phyloP scores from a whole-genome alignment of 1,139 yeast species.

The Blastobotrys arbuscula region DNA sequence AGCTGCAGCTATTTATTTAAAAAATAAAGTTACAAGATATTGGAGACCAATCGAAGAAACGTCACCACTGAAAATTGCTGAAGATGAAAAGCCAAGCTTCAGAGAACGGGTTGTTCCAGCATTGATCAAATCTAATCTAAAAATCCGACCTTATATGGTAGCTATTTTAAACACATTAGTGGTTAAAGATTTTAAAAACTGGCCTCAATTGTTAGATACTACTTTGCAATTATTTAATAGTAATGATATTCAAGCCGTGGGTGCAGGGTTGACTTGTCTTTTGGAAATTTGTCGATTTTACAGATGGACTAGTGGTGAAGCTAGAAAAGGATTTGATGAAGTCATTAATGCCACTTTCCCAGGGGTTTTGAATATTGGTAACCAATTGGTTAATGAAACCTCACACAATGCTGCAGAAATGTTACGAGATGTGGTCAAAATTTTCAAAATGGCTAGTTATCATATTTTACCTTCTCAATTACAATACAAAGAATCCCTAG shows the following conservation, averaged over 20 bases:
- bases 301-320: constrained; percentile 67
- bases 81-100: constrained; percentile 67
- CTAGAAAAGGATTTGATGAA: constrained; percentile 53
- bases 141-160: constrained; percentile 52
- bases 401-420: constrained; percentile 59
- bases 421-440: constrained; percentile 67
- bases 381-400: constrained; percentile 45
- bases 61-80: constrained; percentile 41
- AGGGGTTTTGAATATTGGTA: constrained; percentile 60
- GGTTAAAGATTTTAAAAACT: constrained; percentile 62
- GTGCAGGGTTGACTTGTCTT: constrained; percentile 72
- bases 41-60: constrained; percentile 48
- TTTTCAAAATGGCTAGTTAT: constrained; percentile 73
- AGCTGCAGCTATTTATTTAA: constrained; percentile 84
- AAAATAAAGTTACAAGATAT: constrained; percentile 60
- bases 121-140: constrained; percentile 39
- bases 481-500: constrained; percentile 53
- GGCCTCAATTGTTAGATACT: constrained; percentile 62
- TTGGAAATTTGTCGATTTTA: constrained; percentile 69
- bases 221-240: constrained; percentile 54
- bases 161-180: constrained; percentile 67
- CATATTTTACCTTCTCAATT: constrained; percentile 69
- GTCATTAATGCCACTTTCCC: constrained; percentile 66
- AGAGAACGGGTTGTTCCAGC: constrained; percentile 54
- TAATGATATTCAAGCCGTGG: constrained; percentile 52